Evolutionary conservation across 164 flowering plant genomes (phyloP).

Genomic region (Magnolia sinica): DNA sequence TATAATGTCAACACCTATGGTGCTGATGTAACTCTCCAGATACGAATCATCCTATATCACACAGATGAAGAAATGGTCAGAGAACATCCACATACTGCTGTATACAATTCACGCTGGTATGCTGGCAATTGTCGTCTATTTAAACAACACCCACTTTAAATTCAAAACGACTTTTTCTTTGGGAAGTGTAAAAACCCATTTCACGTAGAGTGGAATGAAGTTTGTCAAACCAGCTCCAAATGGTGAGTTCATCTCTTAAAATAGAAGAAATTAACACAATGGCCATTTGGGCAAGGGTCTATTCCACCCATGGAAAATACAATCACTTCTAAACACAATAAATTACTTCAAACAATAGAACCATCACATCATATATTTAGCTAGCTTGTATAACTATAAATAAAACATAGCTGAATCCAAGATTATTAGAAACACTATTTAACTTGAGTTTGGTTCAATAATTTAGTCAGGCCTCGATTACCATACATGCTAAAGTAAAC

Average conservation of each 20-base stretch:
- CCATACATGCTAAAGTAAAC: too few species aligned
- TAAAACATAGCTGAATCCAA: too few species aligned
- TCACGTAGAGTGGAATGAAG: neutral
- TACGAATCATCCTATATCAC: constrained; percentile 92
- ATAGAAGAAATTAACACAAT: neutral
- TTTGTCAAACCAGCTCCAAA: neutral
- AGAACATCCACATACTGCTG: neutral
- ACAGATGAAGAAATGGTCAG: constrained; percentile 5
- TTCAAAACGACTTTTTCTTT: neutral
- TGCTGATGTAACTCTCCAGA: constrained; percentile 89
- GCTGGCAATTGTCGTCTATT: neutral
- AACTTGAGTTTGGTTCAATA: too few species aligned
- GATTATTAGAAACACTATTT: too few species aligned
- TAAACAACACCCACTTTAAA: neutral
- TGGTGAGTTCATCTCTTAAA: neutral
- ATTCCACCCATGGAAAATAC: too few species aligned
- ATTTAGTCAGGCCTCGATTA: too few species aligned
- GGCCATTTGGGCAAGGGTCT: too few species aligned
- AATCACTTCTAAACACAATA: too few species aligned
- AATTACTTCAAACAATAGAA: too few species aligned
- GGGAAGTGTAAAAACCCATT: neutral
- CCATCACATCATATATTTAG: too few species aligned
- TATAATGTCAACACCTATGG: constrained; percentile 93
- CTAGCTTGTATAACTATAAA: too few species aligned
- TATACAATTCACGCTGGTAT: neutral